A percentile compares a stretch with the other conserved stretches of the same genome.
These are phyloP conservation scores for Tylopilus cervinicoccineus DNA, from an alignment of 768 basidiomycete species.

Conservation along the genomic window DNA sequence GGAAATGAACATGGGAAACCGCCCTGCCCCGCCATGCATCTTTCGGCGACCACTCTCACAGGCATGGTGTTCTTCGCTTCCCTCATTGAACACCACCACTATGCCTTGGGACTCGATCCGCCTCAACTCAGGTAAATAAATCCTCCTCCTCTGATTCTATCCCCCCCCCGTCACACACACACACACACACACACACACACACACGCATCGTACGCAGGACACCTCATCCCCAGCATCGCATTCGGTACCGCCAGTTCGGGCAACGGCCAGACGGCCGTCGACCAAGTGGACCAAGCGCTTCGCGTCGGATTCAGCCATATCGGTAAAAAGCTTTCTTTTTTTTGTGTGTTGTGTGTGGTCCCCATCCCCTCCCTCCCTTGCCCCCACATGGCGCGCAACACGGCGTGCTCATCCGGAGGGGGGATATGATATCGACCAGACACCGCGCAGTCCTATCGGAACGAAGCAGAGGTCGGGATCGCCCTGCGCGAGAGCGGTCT, in stretches of 20 bases:
- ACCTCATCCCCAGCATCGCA: constrained; percentile 46
- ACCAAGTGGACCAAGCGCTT: constrained; percentile 60
- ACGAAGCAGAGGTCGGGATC: constrained; percentile 48
- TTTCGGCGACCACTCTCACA: no score
- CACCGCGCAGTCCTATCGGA: constrained; percentile 60
- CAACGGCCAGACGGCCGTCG: constrained; percentile 47
- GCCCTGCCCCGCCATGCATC: no score
- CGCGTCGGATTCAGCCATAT: constrained; percentile 59
- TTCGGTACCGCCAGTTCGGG: constrained; percentile 67
- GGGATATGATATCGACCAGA: no score
- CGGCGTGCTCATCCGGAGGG: no score
- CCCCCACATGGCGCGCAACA: no score
- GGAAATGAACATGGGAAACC: no score
- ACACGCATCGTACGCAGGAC: constrained; percentile 31
- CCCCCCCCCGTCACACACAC: no score
- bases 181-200: no score
- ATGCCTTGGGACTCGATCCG: constrained; percentile 63
- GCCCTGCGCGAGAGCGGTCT: constrained; percentile 51
- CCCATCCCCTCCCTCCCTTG: no score
- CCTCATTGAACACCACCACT: not conserved
- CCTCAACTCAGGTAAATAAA: constrained; percentile 54
- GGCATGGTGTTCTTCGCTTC: no score
- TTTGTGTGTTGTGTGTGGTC: no score
- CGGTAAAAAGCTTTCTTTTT: no score
- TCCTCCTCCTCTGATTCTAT: not conserved